Percentiles rank a stretch among this genome's conserved stretches.
phyloP scores from a whole-genome alignment of 495 filamentous ascomycete genomes.

The Amniculicola lignicola region DNA sequence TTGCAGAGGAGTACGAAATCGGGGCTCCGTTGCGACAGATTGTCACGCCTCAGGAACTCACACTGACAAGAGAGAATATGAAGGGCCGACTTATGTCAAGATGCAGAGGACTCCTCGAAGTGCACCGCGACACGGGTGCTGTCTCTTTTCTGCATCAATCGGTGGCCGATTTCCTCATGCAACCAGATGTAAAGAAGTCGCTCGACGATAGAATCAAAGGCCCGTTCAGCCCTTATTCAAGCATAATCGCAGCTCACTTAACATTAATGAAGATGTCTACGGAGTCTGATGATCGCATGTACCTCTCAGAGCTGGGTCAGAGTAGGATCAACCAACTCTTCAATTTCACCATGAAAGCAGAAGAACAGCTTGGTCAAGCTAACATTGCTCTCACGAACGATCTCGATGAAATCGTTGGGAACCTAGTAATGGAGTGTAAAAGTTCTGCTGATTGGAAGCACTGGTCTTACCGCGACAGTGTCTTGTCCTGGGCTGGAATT shows the following conservation, averaged over 20 bases:
- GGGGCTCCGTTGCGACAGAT: too few species aligned
- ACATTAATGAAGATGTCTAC: background rate
- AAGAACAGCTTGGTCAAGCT: background rate
- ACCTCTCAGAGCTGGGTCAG: too few species aligned
- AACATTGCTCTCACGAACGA: background rate
- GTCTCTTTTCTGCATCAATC: background rate
- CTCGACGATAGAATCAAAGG: background rate
- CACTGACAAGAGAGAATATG: background rate
- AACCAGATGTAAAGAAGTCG: background rate
- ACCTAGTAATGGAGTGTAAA: too few species aligned
- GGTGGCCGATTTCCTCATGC: background rate
- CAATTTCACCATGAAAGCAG: background rate
- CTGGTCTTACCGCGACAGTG: background rate
- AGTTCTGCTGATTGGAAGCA: too few species aligned
- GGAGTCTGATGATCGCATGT: too few species aligned
- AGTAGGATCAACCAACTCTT: background rate
- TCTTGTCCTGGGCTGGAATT: background rate
- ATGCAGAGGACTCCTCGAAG: conserved; percentile 1
- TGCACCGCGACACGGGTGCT: background rate
- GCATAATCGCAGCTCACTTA: background rate
- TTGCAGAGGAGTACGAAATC: too few species aligned
- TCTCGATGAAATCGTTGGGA: background rate
- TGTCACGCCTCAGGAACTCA: too few species aligned
- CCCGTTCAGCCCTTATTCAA: background rate
- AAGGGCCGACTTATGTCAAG: background rate